Percentiles rank a stretch among this genome's conserved stretches.
Conservation (phyloP, 257 asterid species). For the Hygrophila difformis region DNA sequence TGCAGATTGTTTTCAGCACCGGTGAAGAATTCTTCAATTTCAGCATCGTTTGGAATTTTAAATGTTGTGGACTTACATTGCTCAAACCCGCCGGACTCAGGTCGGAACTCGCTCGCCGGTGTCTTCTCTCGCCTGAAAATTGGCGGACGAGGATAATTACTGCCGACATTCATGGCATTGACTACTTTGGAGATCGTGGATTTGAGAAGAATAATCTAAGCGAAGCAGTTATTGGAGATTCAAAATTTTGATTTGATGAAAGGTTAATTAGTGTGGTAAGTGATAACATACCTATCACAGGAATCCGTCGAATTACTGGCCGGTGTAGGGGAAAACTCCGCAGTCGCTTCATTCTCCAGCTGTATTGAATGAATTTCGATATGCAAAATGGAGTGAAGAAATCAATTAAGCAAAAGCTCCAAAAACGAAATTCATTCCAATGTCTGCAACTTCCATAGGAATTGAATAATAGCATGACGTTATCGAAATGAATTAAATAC, state of each 20-base stretch:
- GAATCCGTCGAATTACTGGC: neutral
- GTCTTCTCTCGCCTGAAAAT: constrained; percentile 34
- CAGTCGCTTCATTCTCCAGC: neutral
- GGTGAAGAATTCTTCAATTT: constrained; percentile 61
- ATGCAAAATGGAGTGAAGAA: neutral
- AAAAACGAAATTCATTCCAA: neutral
- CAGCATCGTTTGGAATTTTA: constrained; percentile 49
- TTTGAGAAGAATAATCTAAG: too few relatives aligned
- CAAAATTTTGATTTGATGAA: neutral
- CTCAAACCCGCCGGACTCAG: constrained; percentile 21
- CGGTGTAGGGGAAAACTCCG: neutral
- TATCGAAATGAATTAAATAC: constrained; percentile 8
- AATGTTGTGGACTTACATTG: constrained; percentile 16
- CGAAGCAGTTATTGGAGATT: constrained; percentile 4
- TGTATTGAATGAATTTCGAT: neutral
- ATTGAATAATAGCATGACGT: constrained; percentile 9
- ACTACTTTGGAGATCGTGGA: too few relatives aligned
- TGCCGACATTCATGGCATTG: constrained; percentile 11
- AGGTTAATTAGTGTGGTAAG: neutral
- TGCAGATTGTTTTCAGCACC: constrained; percentile 45
- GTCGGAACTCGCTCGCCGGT: constrained; percentile 12
- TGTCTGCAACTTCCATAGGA: neutral
- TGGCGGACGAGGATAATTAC: constrained; percentile 6
- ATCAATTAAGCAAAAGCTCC: neutral
- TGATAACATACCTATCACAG: neutral